Base-by-base conservation (phyloP, 805 yeast species). In the Cyberlindnera galapagoensis region DNA sequence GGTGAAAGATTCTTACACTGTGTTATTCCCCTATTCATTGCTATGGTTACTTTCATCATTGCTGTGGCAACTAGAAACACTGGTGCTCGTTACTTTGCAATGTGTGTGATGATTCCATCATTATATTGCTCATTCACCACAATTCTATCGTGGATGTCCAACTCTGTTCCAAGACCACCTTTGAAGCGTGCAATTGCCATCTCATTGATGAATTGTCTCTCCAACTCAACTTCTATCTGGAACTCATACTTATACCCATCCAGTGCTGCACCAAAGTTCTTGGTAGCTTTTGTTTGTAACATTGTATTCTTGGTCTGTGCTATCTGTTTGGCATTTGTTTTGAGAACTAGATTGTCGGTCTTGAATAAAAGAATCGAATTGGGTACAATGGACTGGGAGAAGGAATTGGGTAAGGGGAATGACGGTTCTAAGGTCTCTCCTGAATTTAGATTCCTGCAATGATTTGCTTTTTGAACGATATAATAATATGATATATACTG, bases 21-120 rank as follows among this genome's bases (percentile, higher is more conserved):
- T 31, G 57, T 62, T 2, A 35, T 52, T 4, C 74, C 76, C 6
- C 46, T 69, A 32, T 12, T 57, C 5, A 33, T 66, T 3, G 52
- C 77, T 1, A 45, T 71, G 41, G 43, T 59, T 3, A 62, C 76
- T 3, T 71, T 69, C 41, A 62, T 69, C 24, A 60, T 73, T 12
- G 59, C 74, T 1, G 71, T 66, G 16, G 52, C 74, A 3, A 65
- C 76, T 0, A 52, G 67, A 33, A 68, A 70, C 36, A 66, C 70
- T 2, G 80, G 73, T 7, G 77, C 77, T 3, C 55, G 80, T 35
- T 73, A 71, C 44, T 68, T 72, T 40, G 69, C 78, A 14, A 71
- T 74, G 77, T 69, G 73, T 43, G 56, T 72, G 34, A 67, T 74
- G 73, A 66, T 74, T 35, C 74, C 76, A n/a, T 64, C 72, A 8